A percentile compares a stretch with the other conserved stretches of the same genome.
phyloP scores from a whole-genome alignment of 345 rosid species.

The Conringia planisiliqua region DNA sequence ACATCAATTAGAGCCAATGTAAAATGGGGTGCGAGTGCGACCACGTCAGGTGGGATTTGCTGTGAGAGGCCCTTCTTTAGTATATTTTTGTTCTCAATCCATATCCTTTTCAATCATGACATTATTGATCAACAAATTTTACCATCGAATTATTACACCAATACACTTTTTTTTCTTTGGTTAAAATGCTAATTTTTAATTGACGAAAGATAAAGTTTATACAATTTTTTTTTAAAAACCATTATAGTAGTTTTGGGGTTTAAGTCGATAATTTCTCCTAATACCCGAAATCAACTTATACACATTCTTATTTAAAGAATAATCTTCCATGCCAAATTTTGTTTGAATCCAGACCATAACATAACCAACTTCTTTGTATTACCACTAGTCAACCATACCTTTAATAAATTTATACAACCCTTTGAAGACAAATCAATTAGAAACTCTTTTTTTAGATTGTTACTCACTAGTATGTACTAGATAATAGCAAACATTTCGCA shows the following conservation, averaged over 20 bases:
- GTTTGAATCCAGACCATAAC: too few relatives aligned
- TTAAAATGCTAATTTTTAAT: neutral
- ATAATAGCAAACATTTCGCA: neutral
- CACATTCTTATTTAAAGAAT: too few relatives aligned
- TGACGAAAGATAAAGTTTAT: neutral
- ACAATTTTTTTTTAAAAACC: too few relatives aligned
- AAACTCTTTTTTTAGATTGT: neutral
- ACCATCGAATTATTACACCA: neutral
- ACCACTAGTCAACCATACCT: too few relatives aligned
- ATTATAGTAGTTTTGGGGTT: too few relatives aligned
- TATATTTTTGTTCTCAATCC: neutral
- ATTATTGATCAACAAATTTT: neutral
- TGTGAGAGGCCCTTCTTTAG: neutral
- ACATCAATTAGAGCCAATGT: neutral
- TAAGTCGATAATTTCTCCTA: too few relatives aligned
- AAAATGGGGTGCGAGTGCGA: slow-evolving; percentile 24
- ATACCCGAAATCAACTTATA: too few relatives aligned
- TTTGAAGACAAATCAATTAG: neutral
- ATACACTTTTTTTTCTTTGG: neutral
- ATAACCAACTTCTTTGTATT: too few relatives aligned
- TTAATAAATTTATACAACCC: too few relatives aligned
- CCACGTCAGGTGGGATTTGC: slow-evolving; percentile 34
- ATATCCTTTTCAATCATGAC: neutral
- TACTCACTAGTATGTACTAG: neutral
- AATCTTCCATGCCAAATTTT: too few relatives aligned